Evolutionary conservation across 169 alveolate genomes (phyloP).

Genomic region (Eimeria falciformis): DNA sequence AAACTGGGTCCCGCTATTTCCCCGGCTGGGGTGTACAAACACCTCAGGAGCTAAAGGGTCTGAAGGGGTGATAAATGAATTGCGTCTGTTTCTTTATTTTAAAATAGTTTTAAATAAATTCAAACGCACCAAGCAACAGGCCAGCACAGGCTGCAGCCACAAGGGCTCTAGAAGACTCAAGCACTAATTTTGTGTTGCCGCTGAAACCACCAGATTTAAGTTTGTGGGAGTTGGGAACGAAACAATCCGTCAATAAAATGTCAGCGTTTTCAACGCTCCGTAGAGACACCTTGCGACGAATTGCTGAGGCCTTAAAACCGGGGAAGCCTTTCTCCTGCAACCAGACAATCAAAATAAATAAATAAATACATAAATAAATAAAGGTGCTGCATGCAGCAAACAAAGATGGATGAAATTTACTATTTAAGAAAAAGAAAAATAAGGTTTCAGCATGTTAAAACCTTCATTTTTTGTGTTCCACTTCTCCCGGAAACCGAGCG

Average conservation of each 20-base stretch:
- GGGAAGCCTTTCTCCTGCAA: slow-evolving; percentile 78
- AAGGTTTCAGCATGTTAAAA: too few relatives aligned
- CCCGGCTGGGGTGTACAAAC: too few relatives aligned
- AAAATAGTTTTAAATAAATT: too few relatives aligned
- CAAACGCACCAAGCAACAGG: slow-evolving; percentile 67
- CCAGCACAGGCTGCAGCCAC: slow-evolving; percentile 89
- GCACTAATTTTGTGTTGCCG: slow-evolving; percentile 85
- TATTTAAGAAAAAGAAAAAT: too few relatives aligned
- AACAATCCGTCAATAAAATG: slow-evolving; percentile 83
- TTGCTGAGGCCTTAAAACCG: slow-evolving; percentile 83
- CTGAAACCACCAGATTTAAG: slow-evolving; percentile 82
- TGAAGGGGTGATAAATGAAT: too few relatives aligned
- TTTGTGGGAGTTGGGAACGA: slow-evolving; percentile 85
- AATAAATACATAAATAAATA: neutral
- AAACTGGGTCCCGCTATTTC: too few relatives aligned
- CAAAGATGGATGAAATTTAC: too few relatives aligned
- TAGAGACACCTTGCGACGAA: slow-evolving; percentile 85
- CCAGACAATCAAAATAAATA: slow-evolving; percentile 62
- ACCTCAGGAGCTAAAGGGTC: too few relatives aligned
- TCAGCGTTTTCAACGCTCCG: slow-evolving; percentile 89
- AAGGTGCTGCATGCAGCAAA: neutral
- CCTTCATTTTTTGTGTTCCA: too few relatives aligned
- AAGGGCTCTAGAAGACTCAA: slow-evolving; percentile 85
- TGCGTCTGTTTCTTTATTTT: too few relatives aligned
- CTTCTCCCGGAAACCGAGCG: too few relatives aligned